Base-by-base conservation (phyloP, 768 basidiomycete species). In the Fomitopsis pulvina region DNA sequence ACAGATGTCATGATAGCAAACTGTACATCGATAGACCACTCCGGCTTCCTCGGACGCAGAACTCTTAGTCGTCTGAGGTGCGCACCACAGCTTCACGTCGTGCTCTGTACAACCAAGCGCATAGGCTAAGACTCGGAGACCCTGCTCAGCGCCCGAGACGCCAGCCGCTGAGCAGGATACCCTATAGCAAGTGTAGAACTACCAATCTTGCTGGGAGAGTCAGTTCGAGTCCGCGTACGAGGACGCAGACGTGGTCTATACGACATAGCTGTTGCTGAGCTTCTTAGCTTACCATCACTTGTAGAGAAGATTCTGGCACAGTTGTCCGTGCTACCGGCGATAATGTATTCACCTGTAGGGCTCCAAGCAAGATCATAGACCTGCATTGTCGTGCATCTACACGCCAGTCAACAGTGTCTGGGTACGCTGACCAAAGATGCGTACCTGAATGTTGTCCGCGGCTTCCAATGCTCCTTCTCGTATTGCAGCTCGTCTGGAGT, bases 311-410 rank as follows among this genome's bases (percentile, higher is more conserved):
- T 83, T 42, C 91, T 72, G 0, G 95, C 94, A 4, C 85, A 86
- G 57, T 97, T 97, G 66, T 99, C 96, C 7, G 95, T 98, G 63
- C 91, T 92, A 3, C 96, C 96, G n/a, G 92, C 86, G 38, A 99
- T 78, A 51, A 99, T 79, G 56, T 90, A 95, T 55, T 94, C 90
- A 27, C 95, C 92, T 16, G 87, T 85, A 0, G 96, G 96, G 57
- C 90, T 92, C 96, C 96, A 99, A 0, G 93, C 92, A 22, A 99
- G 73, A 62, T 99, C 96, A 65, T 99, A 99, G 5, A 98, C 92
- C 65, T 98, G 92, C 80, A 94, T 91, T 3, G 85, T 85, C 1
- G 92, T 90, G 57, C 90, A 92, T 51, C 93, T 95, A 61, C 11
- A 26, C 5, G n/a, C 11, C 12, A 2, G 37, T 30, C 11, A 28